Conservation (phyloP, 805 yeast genomes). For the Alloascoidea africana region DNA sequence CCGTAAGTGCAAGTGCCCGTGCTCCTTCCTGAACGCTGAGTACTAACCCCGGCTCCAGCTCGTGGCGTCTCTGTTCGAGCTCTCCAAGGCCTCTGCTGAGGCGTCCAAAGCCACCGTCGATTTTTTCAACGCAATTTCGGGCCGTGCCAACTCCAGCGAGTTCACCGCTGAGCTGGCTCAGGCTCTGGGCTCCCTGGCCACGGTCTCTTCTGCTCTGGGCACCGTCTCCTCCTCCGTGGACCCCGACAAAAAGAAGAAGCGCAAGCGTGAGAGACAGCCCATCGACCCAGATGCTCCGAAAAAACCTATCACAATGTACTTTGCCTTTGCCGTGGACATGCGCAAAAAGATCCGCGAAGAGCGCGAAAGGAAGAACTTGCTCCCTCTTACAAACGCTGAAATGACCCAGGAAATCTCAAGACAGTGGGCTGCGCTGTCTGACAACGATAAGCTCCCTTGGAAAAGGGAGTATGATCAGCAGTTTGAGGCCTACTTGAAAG, state of each 20-base stretch:
- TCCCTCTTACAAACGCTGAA: conserved; percentile 59
- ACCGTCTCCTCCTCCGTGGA: conserved; percentile 17
- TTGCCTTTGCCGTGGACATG: conserved; percentile 59
- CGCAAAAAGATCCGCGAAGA: conserved; percentile 61
- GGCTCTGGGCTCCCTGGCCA: conserved; percentile 21
- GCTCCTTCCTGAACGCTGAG: no score
- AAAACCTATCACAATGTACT: conserved; percentile 82
- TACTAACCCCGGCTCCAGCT: conserved; percentile 6
- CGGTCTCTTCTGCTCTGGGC: conserved; percentile 21
- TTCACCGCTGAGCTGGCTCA: conserved; percentile 29
- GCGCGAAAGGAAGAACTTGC: conserved; percentile 40
- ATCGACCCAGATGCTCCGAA: conserved; percentile 91
- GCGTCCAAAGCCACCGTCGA: conserved; percentile 71
- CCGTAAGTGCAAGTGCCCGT: no score
- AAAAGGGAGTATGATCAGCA: conserved; percentile 21
- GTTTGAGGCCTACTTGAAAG: background rate
- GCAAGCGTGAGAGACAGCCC: conserved; percentile 26
- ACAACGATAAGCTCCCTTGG: conserved; percentile 60
- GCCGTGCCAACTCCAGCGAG: conserved; percentile 19
- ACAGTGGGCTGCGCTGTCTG: conserved; percentile 62
- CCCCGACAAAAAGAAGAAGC: conserved; percentile 17
- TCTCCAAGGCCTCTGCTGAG: conserved; percentile 76
- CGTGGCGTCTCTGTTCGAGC: conserved; percentile 34
- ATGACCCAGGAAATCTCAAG: conserved; percentile 66
- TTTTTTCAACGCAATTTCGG: conserved; percentile 43